Conservation (phyloP, 1,284 basidiomycete genomes). For the Caloboletus firmus region DNA sequence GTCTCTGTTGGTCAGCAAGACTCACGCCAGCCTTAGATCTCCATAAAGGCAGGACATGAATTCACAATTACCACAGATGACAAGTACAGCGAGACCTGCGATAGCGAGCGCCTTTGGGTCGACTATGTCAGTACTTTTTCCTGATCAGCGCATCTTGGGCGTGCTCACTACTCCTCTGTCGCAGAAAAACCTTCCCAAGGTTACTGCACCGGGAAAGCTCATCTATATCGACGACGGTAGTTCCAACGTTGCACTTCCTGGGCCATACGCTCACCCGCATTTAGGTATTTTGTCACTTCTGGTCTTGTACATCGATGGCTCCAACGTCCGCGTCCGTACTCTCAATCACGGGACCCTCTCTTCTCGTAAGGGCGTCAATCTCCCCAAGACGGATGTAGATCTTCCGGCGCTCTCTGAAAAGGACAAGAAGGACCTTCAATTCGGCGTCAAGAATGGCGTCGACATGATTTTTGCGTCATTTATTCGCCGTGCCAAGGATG, state of each 20-base stretch:
- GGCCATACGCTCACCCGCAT: conserved; percentile 4
- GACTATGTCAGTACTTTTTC: conserved; percentile 73
- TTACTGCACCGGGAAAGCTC: conserved; percentile 92
- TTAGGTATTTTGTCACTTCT: conserved; percentile 89
- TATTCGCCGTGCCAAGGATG: conserved; percentile 91
- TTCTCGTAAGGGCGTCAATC: conserved; percentile 98
- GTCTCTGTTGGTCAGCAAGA: conserved; percentile 5
- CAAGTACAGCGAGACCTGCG: conserved; percentile 77
- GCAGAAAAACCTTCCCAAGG: conserved; percentile 89
- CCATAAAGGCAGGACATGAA: conserved; percentile 90
- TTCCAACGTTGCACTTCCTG: conserved; percentile 13
- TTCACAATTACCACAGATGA: conserved; percentile 89
- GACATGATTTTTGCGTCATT: conserved; percentile 99
- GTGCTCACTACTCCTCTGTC: conserved; percentile 10
- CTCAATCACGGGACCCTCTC: conserved; percentile 93
- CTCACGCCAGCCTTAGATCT: conserved; percentile 50
- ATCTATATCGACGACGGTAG: conserved; percentile 96
- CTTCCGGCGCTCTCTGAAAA: conserved; percentile 97
- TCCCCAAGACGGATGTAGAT: conserved; percentile 98
- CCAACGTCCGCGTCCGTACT: conserved; percentile 82
- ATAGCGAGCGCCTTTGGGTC: conserved; percentile 83
- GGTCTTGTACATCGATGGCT: conserved; percentile 83
- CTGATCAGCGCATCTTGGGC: conserved; percentile 10
- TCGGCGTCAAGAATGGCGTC: conserved; percentile 96
- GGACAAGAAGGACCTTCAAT: conserved; percentile 93